Base-by-base conservation (phyloP, 768 basidiomycete genomes). In the Naganishia randhawae region DNA sequence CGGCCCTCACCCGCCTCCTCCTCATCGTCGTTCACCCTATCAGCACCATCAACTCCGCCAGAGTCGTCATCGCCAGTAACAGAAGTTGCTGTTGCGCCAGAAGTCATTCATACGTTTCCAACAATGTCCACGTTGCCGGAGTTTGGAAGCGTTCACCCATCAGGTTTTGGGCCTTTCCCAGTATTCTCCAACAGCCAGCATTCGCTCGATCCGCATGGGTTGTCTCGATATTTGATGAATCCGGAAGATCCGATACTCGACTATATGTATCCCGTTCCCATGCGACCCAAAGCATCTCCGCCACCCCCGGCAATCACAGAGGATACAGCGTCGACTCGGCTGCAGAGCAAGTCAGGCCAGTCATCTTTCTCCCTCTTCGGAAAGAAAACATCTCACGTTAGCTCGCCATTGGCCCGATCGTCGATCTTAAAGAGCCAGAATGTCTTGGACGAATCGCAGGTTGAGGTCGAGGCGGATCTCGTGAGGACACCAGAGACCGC, bases 141-240 rank as follows among this genome's bases (percentile, higher is more conserved):
- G 33, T 35, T 19, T 35, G 54, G 35, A 17, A 35, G 31, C 35
- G 16, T 55, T 35, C 16, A 27, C 4, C 37, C 37, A 16, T n/a
- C 54, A 11, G 54, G 45, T n/a, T 48, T 22, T 4, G 45, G 54
- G 22, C 61, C 61, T 27, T 63, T 63, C 25, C 61, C 61, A 6
- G 35, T 45, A 10, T 25, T 63, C 27, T 25, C 8, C n/a, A 50
- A 50, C 14, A 63, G 61, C 33, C 39, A 27, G 4, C 61, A 63
- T 50, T 63, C 61, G 22, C 25, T 63, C 45, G 61, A 63, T 25
- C 61, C 61, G 9, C 61, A 63, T 39, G 61, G 61, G 9, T 42
- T 63, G 61, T 42, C 41, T 45, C n/a, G 45, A 29, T 63, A 63
- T 50, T 19, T 63, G 37, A 42, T 63, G 45, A 42, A 42, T 14